Percentiles rank a stretch among this genome's conserved stretches.
Conservation (phyloP, 352 stramenopile genomes). For the Pythium scleroteichum region DNA sequence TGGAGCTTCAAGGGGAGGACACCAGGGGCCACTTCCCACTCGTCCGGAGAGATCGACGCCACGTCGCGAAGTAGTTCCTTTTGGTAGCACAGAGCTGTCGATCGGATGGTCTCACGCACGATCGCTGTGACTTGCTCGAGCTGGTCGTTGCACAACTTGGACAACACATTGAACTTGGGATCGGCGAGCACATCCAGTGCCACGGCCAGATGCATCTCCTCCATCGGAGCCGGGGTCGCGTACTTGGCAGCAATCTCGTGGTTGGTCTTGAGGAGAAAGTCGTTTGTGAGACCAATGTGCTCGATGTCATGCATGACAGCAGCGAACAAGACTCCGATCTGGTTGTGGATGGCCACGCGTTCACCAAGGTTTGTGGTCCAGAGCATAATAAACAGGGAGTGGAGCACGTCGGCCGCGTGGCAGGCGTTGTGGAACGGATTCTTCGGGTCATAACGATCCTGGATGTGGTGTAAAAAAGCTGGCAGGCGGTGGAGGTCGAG, state of each 20-base stretch:
- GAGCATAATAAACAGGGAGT: slow-evolving; percentile 76
- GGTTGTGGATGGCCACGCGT: slow-evolving; percentile 62
- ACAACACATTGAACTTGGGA: slow-evolving; percentile 50
- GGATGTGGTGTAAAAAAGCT: slow-evolving; percentile 57
- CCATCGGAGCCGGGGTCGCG: slow-evolving; percentile 61
- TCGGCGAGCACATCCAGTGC: slow-evolving; percentile 55
- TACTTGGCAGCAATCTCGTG: slow-evolving; percentile 69
- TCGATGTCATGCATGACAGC: slow-evolving; percentile 84
- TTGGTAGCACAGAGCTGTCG: slow-evolving; percentile 81
- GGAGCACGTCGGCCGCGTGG: slow-evolving; percentile 79
- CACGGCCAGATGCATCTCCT: slow-evolving; percentile 73
- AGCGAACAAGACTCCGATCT: slow-evolving; percentile 69
- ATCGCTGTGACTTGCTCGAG: slow-evolving; percentile 58
- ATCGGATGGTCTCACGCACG: slow-evolving; percentile 66
- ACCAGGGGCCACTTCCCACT: slow-evolving; percentile 36
- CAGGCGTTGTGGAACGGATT: slow-evolving; percentile 85
- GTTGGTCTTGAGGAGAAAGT: slow-evolving; percentile 75
- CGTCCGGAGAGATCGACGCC: slow-evolving; percentile 34
- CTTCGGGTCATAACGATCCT: slow-evolving; percentile 57
- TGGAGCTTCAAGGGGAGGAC: slow-evolving; percentile 54
- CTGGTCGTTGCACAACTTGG: slow-evolving; percentile 47
- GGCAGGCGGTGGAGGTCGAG: slow-evolving; percentile 58
- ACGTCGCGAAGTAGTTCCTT: slow-evolving; percentile 67
- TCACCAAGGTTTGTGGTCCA: slow-evolving; percentile 50
- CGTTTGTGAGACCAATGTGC: slow-evolving; percentile 76